Conservation (phyloP, 2,329 filamentous ascomycete genomes). For the Colletotrichum gloeosporioides region DNA sequence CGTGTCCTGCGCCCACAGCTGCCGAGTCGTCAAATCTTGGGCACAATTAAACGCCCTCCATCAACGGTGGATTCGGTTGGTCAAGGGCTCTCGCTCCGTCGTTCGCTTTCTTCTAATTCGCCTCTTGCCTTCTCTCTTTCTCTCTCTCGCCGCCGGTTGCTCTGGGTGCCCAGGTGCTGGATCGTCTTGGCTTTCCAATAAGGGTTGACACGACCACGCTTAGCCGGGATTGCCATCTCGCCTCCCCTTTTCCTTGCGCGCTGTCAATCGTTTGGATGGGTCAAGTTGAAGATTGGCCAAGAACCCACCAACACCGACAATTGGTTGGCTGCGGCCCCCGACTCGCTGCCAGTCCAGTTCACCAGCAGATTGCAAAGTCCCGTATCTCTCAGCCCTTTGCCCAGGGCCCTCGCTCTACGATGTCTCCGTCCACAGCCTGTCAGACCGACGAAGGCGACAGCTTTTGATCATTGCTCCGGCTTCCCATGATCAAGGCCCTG, state of each 20-base stretch:
- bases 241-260: slow-evolving; percentile 15
- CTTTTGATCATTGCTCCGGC: not conserved
- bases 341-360: not conserved
- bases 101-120: not conserved
- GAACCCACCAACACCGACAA: not conserved
- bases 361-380: not conserved
- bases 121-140: not conserved
- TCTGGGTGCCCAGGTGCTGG: not conserved
- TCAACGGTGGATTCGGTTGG: slow-evolving; percentile 14
- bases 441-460: not conserved
- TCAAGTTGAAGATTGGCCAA: not conserved
- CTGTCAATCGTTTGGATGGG: not conserved
- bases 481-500: not conserved
- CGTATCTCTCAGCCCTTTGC: not conserved
- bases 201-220: not conserved
- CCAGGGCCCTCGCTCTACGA: not conserved
- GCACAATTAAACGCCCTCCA: not conserved
- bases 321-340: not conserved
- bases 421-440: not conserved
- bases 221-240: slow-evolving; percentile 17
- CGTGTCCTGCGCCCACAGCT: not conserved
- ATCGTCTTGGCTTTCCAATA: slow-evolving; percentile 5
- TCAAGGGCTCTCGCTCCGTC: slow-evolving; percentile 2
- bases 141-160: not conserved
- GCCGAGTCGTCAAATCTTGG: not conserved